These are phyloP conservation scores for Irpex lacteus DNA, from an alignment of 1,284 basidiomycete species.

Conservation along the genomic window DNA sequence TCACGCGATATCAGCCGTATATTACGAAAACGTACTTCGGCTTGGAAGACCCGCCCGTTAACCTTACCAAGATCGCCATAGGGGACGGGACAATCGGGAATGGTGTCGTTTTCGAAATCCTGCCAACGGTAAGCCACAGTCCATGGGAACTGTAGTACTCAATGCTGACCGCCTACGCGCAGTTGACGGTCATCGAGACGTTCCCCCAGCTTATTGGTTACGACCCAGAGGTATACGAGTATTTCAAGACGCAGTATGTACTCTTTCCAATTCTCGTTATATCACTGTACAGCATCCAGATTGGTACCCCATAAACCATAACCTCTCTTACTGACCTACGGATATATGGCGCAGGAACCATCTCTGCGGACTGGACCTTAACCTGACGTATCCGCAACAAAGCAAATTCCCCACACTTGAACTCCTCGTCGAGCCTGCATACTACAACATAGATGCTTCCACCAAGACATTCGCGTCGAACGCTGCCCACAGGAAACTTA, in stretches of 20 bases:
- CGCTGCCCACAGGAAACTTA: background rate
- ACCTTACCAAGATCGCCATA: conserved; percentile 61
- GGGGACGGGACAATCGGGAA: conserved; percentile 58
- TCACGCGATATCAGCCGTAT: conserved; percentile 3
- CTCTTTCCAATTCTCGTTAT: background rate
- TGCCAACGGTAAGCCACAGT: conserved; percentile 51
- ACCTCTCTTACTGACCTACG: no score
- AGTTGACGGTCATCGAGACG: conserved; percentile 16
- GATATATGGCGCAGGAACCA: conserved; percentile 6
- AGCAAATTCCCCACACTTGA: conserved; percentile 26
- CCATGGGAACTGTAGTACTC: background rate
- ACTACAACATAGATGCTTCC: background rate
- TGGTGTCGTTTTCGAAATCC: conserved; percentile 42
- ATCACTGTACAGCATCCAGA: no score
- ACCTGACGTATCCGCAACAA: conserved; percentile 61
- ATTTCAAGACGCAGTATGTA: conserved; percentile 65
- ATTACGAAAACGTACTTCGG: conserved; percentile 10
- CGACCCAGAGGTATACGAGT: conserved; percentile 59
- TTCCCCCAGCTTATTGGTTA: conserved; percentile 17
- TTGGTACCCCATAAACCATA: no score
- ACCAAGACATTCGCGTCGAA: background rate
- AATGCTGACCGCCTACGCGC: background rate
- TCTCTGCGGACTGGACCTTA: conserved; percentile 51
- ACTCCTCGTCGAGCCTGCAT: background rate
- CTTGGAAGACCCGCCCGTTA: conserved; percentile 50